A percentile compares a stretch with the other conserved stretches of the same genome.
Evolutionary conservation across 176 grass and related monocot genomes (phyloP).

Genomic region (barley (Hordeum vulgare)): DNA sequence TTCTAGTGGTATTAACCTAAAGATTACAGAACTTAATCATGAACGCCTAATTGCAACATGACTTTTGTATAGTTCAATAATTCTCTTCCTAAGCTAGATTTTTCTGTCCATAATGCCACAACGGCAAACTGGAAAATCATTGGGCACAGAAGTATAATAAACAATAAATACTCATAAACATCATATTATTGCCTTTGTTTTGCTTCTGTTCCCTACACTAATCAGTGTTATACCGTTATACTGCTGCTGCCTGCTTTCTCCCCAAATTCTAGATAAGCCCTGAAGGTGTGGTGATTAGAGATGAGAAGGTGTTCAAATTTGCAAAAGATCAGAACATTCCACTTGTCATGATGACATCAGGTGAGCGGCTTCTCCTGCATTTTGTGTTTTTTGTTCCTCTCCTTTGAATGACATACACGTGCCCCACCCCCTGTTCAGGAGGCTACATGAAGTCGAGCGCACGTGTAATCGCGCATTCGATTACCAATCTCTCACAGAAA

Average conservation of each 20-base stretch:
- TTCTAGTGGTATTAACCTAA: not conserved
- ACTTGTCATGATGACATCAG: slow-evolving; percentile 89
- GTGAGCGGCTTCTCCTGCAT: slow-evolving; percentile 11
- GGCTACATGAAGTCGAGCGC: slow-evolving; percentile 97
- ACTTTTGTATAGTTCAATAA: not conserved
- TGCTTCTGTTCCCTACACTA: not conserved
- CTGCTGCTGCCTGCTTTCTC: not conserved
- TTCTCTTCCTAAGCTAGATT: not conserved
- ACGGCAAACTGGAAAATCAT: not conserved
- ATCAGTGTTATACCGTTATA: not conserved
- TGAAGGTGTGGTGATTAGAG: slow-evolving; percentile 68
- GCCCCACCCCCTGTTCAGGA: slow-evolving; percentile 29
- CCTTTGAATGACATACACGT: not conserved
- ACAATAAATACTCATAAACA: not conserved
- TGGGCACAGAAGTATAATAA: not conserved
- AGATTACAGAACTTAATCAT: not conserved
- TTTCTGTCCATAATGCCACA: not conserved
- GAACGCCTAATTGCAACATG: not conserved
- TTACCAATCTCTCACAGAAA: slow-evolving; percentile 83
- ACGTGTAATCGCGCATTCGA: slow-evolving; percentile 70
- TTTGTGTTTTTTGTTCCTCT: not conserved
- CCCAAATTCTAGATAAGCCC: slow-evolving; percentile 57
- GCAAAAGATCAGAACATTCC: slow-evolving; percentile 89
- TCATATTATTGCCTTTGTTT: not conserved
- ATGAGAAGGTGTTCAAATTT: slow-evolving; percentile 88